Evolutionary conservation across 805 yeast genomes (phyloP), one percentile per base, ranked within the genome.

Genomic region (Yamadazyma tumulicola): DNA sequence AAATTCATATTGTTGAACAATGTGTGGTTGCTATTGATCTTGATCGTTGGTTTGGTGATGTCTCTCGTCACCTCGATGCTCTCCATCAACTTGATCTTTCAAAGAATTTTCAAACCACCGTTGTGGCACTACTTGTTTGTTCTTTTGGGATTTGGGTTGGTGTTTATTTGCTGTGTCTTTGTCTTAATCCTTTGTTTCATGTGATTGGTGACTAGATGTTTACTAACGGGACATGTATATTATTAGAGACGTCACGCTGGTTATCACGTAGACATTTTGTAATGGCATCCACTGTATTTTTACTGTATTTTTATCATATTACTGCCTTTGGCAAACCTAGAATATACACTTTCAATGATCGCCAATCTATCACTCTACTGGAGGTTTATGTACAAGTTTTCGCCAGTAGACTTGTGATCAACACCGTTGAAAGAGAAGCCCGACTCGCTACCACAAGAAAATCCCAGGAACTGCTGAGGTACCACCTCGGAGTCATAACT

Each of bases 381-480:
- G n/a, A 31, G 11, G 19, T 16, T 16, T 13, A 33, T 19, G 8
- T 19, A 16, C 32, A 30, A 19, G 9, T 21, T 35, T 41, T 61
- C 67, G 2, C 66, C 66, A 5, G 57, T 46, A 6, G 65, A 58
- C 10, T 34, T 41, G 44, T 58, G 57, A 19, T 45, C 45, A 15
- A 55, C 41, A 1, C 48, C 55, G 38, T 61, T 53, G 34, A 41
- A 48, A 14, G 26, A 38, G 28, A 60, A 55, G 7, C 65, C 68
- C 9, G 37, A 37, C 37, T 62, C 68, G 26, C 57, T 45, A 2
- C 68, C 68, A 37, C 58, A 47, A 3, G 65, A 61, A 44, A 62
- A 59, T 1, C 48, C 41, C 7, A 42, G 7, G 42, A 10, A 44
- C 49, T 16, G 19, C 28, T 7, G 17, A 32, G 38, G 18, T 2